Percentiles rank a stretch among this genome's conserved stretches.
Evolutionary conservation across 495 filamentous ascomycete species (phyloP).

Genomic region (Talaromyces ruber): DNA sequence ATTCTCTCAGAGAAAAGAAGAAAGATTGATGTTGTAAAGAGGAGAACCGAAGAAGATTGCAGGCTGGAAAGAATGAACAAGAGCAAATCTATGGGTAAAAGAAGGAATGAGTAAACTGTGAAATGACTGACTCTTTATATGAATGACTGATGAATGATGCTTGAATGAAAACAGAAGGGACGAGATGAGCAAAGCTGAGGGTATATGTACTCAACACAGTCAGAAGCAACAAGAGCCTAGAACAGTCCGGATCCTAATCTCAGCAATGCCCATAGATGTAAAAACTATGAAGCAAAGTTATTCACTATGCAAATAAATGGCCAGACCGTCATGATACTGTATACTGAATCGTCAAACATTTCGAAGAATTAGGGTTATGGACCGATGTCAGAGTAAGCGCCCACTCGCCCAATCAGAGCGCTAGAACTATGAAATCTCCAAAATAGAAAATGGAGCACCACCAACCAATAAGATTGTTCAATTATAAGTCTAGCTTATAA

Average conservation of each 20-base stretch:
- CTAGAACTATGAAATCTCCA: background rate
- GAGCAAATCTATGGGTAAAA: background rate
- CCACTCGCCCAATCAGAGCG: background rate
- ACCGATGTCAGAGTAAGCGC: constrained; percentile 2
- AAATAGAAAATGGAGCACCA: background rate
- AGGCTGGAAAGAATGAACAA: background rate
- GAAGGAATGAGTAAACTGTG: background rate
- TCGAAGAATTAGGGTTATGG: background rate
- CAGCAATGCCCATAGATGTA: background rate
- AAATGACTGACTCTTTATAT: background rate
- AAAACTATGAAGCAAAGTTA: background rate
- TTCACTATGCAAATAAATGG: background rate
- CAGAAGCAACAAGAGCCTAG: background rate
- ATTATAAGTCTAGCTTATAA: background rate
- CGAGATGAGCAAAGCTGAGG: background rate
- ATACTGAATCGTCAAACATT: background rate
- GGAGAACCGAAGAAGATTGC: background rate
- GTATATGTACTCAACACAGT: background rate
- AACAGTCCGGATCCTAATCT: background rate
- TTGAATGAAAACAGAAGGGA: background rate
- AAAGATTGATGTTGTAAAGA: background rate
- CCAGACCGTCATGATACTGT: background rate
- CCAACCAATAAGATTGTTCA: background rate
- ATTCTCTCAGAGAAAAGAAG: background rate
- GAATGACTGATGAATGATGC: background rate